Evolutionary conservation across 768 basidiomycete species (phyloP).

Genomic region (Thelephora ganbajun): DNA sequence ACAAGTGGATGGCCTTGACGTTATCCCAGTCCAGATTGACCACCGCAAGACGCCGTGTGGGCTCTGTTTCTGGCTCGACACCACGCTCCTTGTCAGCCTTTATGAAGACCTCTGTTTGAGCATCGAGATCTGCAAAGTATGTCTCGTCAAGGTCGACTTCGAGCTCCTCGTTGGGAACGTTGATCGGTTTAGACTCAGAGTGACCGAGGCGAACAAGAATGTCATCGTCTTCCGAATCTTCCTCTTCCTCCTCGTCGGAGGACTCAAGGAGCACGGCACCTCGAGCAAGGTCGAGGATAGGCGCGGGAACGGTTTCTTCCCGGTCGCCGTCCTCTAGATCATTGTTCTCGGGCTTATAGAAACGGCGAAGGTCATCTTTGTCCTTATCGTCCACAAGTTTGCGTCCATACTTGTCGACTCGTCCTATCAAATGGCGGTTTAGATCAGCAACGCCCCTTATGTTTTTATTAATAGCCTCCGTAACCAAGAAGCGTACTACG

Average conservation of each 20-base stretch:
- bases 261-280: slow-evolving; percentile 82
- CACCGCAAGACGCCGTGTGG: slow-evolving; percentile 65
- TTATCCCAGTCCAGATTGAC: slow-evolving; percentile 99
- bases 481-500: neutral
- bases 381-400: slow-evolving; percentile 53
- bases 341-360: slow-evolving; percentile 58
- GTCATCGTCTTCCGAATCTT: slow-evolving; percentile 28
- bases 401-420: slow-evolving; percentile 87
- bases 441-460: neutral
- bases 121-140: slow-evolving; percentile 55
- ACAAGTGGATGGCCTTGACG: slow-evolving; percentile 78
- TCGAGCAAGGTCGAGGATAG: slow-evolving; percentile 70
- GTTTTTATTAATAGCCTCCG: neutral
- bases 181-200: slow-evolving; percentile 28
- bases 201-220: slow-evolving; percentile 38
- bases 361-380: slow-evolving; percentile 61
- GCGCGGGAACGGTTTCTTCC: slow-evolving; percentile 11
- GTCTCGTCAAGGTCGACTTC: slow-evolving; percentile 78
- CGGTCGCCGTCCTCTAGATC: slow-evolving; percentile 21
- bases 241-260: slow-evolving; percentile 50
- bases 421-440: slow-evolving; percentile 22
- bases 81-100: slow-evolving; percentile 30
- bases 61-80: slow-evolving; percentile 23
- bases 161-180: slow-evolving; percentile 22
- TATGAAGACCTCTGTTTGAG: slow-evolving; percentile 52